Evolutionary conservation across 108 stramenopile genomes (phyloP).

Genomic region (Nitzschia sp.): DNA sequence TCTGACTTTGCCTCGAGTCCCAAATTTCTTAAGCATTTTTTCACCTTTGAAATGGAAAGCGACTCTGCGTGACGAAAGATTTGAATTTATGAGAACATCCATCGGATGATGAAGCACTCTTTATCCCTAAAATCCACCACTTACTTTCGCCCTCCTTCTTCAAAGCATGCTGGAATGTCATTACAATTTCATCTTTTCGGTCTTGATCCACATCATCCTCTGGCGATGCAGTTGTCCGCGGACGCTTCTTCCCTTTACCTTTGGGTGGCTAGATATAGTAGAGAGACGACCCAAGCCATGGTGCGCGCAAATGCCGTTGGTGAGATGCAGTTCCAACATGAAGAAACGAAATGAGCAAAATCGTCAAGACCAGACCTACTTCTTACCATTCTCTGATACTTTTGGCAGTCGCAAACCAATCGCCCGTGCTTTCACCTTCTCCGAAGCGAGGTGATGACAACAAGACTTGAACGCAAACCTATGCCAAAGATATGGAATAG

Average conservation of each 20-base stretch:
- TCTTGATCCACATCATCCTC: background rate
- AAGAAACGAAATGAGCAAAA: too few species aligned
- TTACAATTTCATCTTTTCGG: background rate
- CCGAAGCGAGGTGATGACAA: too few species aligned
- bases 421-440: too few species aligned
- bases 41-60: conserved; percentile 16
- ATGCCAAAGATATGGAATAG: too few species aligned
- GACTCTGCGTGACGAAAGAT: background rate
- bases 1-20: conserved; percentile 8
- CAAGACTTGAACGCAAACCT: too few species aligned
- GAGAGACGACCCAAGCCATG: too few species aligned
- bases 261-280: background rate
- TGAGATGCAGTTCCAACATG: too few species aligned
- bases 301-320: too few species aligned
- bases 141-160: background rate
- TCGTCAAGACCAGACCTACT: too few species aligned
- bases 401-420: too few species aligned
- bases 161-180: conserved; percentile 6
- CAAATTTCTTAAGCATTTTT: conserved; percentile 20
- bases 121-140: background rate
- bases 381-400: too few species aligned
- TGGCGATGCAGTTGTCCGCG: background rate
- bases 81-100: background rate
- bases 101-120: too few species aligned
- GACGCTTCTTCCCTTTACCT: background rate